A percentile compares a stretch with the other conserved stretches of the same genome.
Evolutionary conservation across 192 early-diverging fungal genomes (phyloP).

Genomic region (Chytriomyces sp.): DNA sequence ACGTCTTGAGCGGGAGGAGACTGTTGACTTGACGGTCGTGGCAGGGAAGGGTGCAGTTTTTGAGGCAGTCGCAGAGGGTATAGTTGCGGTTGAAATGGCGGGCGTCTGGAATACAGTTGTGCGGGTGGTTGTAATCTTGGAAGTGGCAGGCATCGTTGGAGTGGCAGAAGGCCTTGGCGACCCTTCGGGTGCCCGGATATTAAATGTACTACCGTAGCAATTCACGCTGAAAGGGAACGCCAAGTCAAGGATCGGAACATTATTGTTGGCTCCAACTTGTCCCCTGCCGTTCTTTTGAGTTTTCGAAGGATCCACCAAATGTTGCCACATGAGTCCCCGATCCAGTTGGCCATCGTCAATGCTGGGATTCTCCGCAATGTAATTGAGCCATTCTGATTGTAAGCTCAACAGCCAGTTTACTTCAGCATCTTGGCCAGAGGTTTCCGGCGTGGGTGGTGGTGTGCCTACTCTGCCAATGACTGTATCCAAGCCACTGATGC

Average conservation of each 20-base stretch:
- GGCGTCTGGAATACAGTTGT: too few species aligned
- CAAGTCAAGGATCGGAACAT: background rate
- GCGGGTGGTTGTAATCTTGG: too few species aligned
- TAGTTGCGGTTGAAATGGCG: too few species aligned
- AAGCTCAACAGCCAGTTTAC: background rate
- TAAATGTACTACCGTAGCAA: slow-evolving; percentile 10
- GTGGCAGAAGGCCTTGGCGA: background rate
- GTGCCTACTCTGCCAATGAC: background rate
- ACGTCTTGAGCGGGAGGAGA: too few species aligned
- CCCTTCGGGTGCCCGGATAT: background rate
- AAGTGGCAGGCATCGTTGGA: too few species aligned
- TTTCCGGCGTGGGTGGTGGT: background rate
- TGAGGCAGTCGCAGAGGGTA: too few species aligned
- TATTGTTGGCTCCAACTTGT: slow-evolving; percentile 26
- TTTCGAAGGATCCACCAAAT: slow-evolving; percentile 13
- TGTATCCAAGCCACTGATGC: background rate
- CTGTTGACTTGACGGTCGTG: too few species aligned
- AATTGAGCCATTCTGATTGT: slow-evolving; percentile 10
- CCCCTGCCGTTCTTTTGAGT: background rate
- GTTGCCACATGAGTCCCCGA: slow-evolving; percentile 25
- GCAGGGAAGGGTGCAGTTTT: too few species aligned
- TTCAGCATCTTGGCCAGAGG: background rate
- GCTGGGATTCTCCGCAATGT: background rate
- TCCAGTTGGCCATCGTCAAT: slow-evolving; percentile 19
- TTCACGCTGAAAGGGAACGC: slow-evolving; percentile 2